These are phyloP conservation scores for Cryphonectria carpinicola DNA, from an alignment of 2,329 filamentous ascomycete genomes.

Conservation along the genomic window DNA sequence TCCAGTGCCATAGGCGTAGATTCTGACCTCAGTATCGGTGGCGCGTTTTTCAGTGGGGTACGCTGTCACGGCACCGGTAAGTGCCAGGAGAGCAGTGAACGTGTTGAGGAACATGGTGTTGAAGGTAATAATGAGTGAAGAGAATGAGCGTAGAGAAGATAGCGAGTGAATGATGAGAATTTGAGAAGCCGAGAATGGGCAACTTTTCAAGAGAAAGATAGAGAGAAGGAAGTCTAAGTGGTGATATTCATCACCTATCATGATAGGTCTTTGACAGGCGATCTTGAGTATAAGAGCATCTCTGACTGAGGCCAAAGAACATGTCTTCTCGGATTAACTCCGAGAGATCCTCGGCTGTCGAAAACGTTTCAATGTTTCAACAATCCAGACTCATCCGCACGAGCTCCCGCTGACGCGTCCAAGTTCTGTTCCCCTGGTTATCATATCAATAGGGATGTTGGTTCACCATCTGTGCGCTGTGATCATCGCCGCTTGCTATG, in stretches of 20 bases:
- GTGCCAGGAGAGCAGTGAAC: slow-evolving; percentile 16
- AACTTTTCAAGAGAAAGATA: not conserved
- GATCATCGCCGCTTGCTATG: not conserved
- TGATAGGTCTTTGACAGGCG: not conserved
- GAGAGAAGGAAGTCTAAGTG: not conserved
- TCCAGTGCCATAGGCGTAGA: slow-evolving; percentile 25
- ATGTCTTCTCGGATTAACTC: not conserved
- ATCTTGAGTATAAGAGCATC: not conserved
- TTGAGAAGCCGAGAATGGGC: not conserved
- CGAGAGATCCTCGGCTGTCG: not conserved
- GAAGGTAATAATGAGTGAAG: not conserved
- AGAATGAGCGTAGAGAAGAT: slow-evolving; percentile 9
- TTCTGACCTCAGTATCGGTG: slow-evolving; percentile 1
- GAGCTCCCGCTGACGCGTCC: not conserved
- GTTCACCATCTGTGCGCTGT: slow-evolving; percentile 7
- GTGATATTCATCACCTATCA: not conserved
- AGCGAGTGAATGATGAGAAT: not conserved
- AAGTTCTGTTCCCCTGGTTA: not conserved
- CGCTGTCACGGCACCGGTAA: slow-evolving; percentile 17
- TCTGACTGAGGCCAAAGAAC: not conserved
- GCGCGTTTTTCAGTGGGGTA: slow-evolving; percentile 9
- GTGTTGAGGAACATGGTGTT: slow-evolving; percentile 18
- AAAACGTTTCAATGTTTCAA: too few relatives aligned
- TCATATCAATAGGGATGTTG: not conserved
- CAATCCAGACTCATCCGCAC: not conserved